Evolutionary conservation across 169 alveolate genomes (phyloP).

Genomic region (Babesia bigemina): DNA sequence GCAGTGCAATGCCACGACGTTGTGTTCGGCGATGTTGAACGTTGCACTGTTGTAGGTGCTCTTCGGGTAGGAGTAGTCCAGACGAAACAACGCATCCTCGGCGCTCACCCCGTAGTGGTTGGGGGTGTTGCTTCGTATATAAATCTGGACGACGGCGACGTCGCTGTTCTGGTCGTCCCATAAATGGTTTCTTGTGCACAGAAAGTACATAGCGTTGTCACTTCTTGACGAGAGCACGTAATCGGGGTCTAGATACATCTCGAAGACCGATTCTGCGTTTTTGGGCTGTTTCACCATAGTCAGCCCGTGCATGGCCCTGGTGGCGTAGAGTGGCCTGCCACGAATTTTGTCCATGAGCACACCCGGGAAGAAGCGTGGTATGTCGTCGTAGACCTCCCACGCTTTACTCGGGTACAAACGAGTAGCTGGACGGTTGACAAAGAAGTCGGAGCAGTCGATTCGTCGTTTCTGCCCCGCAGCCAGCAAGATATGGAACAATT

Average conservation of each 20-base stretch:
- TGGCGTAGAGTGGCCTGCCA: constrained; percentile 17
- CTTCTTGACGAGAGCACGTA: constrained; percentile 21
- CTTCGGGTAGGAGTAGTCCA: not conserved
- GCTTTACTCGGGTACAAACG: not conserved
- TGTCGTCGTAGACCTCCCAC: constrained; percentile 32
- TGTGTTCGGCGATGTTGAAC: constrained; percentile 21
- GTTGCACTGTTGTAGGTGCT: constrained; percentile 11
- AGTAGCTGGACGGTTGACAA: not conserved
- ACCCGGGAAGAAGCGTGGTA: constrained; percentile 26
- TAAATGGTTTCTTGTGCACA: constrained; percentile 8
- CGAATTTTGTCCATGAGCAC: constrained; percentile 7
- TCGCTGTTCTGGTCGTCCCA: constrained; percentile 39
- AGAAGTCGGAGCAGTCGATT: constrained; percentile 29
- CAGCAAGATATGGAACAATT: constrained; percentile 9
- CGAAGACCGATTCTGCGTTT: not conserved
- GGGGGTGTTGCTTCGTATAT: constrained; percentile 27
- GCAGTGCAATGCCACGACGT: constrained; percentile 33
- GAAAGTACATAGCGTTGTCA: constrained; percentile 27
- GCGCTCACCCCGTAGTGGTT: constrained; percentile 22
- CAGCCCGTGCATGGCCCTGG: constrained; percentile 31
- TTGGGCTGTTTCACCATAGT: constrained; percentile 1
- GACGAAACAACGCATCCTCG: constrained; percentile 6
- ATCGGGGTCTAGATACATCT: not conserved
- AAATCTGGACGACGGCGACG: constrained; percentile 29
- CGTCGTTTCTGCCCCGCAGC: constrained; percentile 7